Base-by-base conservation (phyloP, 2,329 filamentous ascomycete species). In the Penicillium sp. region DNA sequence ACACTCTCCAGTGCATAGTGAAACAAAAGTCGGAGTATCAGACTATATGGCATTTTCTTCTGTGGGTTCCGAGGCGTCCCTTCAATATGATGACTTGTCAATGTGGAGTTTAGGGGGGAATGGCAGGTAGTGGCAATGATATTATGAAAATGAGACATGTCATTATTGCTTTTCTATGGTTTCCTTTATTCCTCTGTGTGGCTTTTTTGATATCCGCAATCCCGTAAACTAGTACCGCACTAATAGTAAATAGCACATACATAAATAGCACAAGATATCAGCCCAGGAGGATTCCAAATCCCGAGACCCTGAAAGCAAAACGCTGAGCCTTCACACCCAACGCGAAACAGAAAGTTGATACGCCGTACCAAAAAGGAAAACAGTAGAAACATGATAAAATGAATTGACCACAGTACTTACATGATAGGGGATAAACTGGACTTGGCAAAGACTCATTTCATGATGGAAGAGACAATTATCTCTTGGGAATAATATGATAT, bases 101-200 rank as follows among this genome's bases (percentile, higher is more conserved):
- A 26, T 45, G 28, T 39, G 47, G 47, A 49, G 47, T 49, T 49
- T 49, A 22, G 28, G 47, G 40, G 41, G 41, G 33, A 39, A 45
- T 19, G 45, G 45, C 37, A 49, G 47, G 41, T 44, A 45, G 42
- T 49, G 41, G 34, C 47, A 45, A 49, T 49, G 47, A 49, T 45
- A 49, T 45, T 45, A 49, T 49, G 47, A 39, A 49, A 45, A 49
- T 49, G 47, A 49, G 47, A 45, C 21, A 49, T 49, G 47, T 49
- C 42, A 39, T 40, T 49, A 39, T 49, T 49, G 29, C 40, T 49
- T 22, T 44, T 44, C 26, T 31, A 31, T 3, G 31, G 17, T 22
- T 38, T 28, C 5, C 4, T 46, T 41, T 21, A 15, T 6, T 29
- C 9, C 12, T 26, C 15, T 6, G 22, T 13, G 21, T 28, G n/a